Evolutionary conservation across 2,329 filamentous ascomycete genomes (phyloP).

Genomic region (Venturiaceae sp.): DNA sequence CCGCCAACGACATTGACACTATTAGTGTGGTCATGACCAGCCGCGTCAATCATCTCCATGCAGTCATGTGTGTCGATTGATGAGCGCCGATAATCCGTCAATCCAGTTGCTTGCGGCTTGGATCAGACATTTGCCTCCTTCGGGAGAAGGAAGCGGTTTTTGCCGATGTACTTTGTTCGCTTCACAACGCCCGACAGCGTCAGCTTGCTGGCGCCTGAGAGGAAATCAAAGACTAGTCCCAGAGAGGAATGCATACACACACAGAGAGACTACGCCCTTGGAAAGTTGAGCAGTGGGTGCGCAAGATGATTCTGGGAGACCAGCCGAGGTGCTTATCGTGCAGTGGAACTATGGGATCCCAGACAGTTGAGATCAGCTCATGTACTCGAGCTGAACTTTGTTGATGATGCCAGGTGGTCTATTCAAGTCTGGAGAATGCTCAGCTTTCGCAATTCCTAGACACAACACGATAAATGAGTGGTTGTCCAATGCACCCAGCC

Average conservation of each 20-base stretch:
- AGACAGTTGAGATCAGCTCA: conserved; percentile 11
- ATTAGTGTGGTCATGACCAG: conserved; percentile 45
- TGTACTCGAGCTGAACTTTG: conserved; percentile 11
- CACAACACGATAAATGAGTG: neutral
- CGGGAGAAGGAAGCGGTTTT: conserved; percentile 64
- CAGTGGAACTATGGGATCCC: neutral
- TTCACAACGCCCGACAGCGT: conserved; percentile 54
- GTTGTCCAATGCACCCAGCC: neutral
- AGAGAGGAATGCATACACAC: conserved; percentile 70
- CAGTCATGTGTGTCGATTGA: conserved; percentile 34
- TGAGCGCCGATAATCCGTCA: conserved; percentile 44
- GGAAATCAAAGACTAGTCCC: conserved; percentile 94
- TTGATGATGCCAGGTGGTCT: conserved; percentile 5
- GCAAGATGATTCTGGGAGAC: neutral
- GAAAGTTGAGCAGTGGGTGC: neutral
- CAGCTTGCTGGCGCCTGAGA: conserved; percentile 39
- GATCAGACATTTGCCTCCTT: conserved; percentile 19
- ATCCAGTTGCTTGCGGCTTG: conserved; percentile 14
- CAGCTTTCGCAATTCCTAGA: neutral
- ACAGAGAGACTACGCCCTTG: conserved; percentile 42
- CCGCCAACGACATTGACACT: conserved; percentile 41
- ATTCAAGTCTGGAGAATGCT: neutral
- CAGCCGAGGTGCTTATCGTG: neutral
- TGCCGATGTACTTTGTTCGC: conserved; percentile 92
- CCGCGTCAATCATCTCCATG: conserved; percentile 57